Evolutionary conservation across 192 early-diverging fungal genomes (phyloP).

Genomic region (Umbelopsis isabellina): DNA sequence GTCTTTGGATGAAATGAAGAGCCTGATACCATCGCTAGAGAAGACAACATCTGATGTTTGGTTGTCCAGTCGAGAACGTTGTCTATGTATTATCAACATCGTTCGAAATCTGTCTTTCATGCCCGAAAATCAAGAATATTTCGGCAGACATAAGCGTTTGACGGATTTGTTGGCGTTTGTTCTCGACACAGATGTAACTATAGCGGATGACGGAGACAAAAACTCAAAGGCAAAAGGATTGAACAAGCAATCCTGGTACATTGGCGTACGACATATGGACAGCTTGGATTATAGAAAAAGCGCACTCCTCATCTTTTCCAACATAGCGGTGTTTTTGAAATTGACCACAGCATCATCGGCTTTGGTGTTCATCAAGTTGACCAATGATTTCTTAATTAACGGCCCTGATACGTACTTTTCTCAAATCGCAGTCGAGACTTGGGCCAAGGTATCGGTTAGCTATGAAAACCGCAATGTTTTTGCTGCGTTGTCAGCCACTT

Average conservation of each 20-base stretch:
- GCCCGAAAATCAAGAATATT: slow-evolving; percentile 48
- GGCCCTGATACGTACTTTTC: slow-evolving; percentile 62
- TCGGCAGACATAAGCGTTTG: slow-evolving; percentile 51
- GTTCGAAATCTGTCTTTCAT: slow-evolving; percentile 62
- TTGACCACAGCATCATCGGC: slow-evolving; percentile 42
- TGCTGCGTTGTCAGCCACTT: slow-evolving; percentile 32
- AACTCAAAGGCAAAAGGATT: background rate
- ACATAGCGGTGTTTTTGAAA: slow-evolving; percentile 55
- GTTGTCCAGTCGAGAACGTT: slow-evolving; percentile 50
- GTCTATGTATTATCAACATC: slow-evolving; percentile 54
- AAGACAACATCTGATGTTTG: slow-evolving; percentile 38
- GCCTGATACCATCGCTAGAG: slow-evolving; percentile 38
- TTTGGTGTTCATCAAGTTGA: slow-evolving; percentile 46
- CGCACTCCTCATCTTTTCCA: slow-evolving; percentile 64
- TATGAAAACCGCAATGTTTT: slow-evolving; percentile 59
- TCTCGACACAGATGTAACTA: slow-evolving; percentile 12
- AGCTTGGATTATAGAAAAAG: slow-evolving; percentile 69
- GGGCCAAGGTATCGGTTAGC: slow-evolving; percentile 61
- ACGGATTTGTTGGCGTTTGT: slow-evolving; percentile 42
- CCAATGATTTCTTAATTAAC: slow-evolving; percentile 56
- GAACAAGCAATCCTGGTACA: slow-evolving; percentile 27
- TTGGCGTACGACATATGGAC: slow-evolving; percentile 43
- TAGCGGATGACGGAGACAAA: slow-evolving; percentile 17
- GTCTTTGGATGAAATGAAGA: slow-evolving; percentile 56
- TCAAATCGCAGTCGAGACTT: slow-evolving; percentile 62